Evolutionary conservation across 805 yeast species (phyloP).

Genomic region (Candida cerambycidarum): DNA sequence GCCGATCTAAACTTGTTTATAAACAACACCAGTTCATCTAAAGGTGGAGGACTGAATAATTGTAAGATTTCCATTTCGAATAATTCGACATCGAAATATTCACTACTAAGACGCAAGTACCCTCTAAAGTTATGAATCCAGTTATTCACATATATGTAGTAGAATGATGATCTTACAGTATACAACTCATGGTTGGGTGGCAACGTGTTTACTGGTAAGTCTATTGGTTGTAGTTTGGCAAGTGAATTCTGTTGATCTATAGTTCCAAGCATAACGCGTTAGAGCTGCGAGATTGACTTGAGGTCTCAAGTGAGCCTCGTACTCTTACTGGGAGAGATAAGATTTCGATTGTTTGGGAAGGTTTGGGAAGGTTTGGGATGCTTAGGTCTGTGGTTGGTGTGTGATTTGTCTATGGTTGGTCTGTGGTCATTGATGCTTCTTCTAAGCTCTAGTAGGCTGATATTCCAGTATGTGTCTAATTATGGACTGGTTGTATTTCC

Average conservation of each 20-base stretch:
- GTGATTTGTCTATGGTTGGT: too few species aligned
- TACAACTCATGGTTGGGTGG: slow-evolving; percentile 12
- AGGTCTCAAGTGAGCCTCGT: neutral
- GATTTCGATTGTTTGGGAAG: too few species aligned
- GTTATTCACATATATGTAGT: slow-evolving; percentile 39
- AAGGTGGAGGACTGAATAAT: slow-evolving; percentile 31
- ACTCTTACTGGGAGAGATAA: too few species aligned
- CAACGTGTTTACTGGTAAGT: slow-evolving; percentile 19
- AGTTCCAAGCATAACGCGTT: slow-evolving; percentile 14
- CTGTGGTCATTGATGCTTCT: too few species aligned
- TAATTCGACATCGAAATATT: slow-evolving; percentile 55
- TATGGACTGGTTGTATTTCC: too few species aligned
- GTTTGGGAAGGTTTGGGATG: too few species aligned
- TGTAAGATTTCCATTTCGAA: slow-evolving; percentile 61
- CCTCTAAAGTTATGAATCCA: slow-evolving; percentile 60
- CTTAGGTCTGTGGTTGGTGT: too few species aligned
- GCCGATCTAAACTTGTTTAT: slow-evolving; percentile 44
- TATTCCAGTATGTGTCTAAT: too few species aligned
- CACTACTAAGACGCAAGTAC: slow-evolving; percentile 47
- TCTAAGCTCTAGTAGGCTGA: too few species aligned
- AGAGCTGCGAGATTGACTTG: neutral
- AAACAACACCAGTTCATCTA: slow-evolving; percentile 36
- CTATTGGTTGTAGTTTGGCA: slow-evolving; percentile 20
- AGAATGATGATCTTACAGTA: slow-evolving; percentile 19
- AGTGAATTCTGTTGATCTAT: slow-evolving; percentile 20